Percentiles rank a stretch among this genome's conserved stretches.
Evolutionary conservation across 2,329 filamentous ascomycete species (phyloP).

Genomic region (Aureobasidium uvarum): DNA sequence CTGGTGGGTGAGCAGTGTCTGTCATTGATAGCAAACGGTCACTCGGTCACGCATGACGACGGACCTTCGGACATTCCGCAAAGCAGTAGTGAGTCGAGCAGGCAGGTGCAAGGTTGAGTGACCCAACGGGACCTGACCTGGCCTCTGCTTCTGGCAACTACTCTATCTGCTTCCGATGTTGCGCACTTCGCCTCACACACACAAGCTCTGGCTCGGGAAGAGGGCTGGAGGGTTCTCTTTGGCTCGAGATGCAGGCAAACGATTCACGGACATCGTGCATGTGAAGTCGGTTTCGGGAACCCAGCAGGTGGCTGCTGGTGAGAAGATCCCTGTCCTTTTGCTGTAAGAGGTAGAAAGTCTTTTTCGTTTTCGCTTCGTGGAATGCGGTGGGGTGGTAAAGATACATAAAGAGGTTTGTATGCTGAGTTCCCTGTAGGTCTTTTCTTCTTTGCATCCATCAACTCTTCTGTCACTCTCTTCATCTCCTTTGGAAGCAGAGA

Average conservation of each 20-base stretch:
- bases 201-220: background rate
- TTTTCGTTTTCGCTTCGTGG: background rate
- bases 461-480: constrained; percentile 11
- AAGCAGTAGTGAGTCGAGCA: background rate
- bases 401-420: constrained; percentile 18
- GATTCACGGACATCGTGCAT: constrained; percentile 21
- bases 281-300: constrained; percentile 9
- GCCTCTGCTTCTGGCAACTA: background rate
- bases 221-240: constrained; percentile 10
- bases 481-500: background rate
- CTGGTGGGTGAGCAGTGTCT: background rate
- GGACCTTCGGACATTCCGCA: constrained; percentile 11
- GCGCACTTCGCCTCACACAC: background rate
- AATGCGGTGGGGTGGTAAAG: background rate
- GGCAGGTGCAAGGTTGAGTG: constrained; percentile 8
- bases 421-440: constrained; percentile 13
- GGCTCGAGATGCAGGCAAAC: background rate
- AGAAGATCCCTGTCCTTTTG: constrained; percentile 11
- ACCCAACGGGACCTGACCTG: background rate
- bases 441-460: background rate
- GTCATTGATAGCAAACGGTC: background rate
- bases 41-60: constrained; percentile 4
- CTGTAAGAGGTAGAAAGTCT: constrained; percentile 16
- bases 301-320: background rate
- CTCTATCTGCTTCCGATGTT: constrained; percentile 12